phyloP scores from a whole-genome alignment of 2,329 filamentous ascomycete genomes.

The Diplocarpon mali region DNA sequence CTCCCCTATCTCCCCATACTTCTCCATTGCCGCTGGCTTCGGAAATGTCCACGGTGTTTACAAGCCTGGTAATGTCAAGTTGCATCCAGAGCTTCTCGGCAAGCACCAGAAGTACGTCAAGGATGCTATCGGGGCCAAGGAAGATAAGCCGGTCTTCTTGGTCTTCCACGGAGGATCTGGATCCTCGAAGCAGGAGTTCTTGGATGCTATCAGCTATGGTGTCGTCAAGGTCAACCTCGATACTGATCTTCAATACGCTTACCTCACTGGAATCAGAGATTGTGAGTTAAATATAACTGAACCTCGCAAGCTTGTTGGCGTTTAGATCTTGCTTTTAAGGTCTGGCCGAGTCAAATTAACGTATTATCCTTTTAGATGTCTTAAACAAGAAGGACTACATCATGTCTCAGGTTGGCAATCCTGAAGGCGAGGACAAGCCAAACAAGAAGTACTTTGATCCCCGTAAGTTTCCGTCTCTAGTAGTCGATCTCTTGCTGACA shows the following conservation, averaged over 20 bases:
- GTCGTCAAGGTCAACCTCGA: slow-evolving; percentile 99
- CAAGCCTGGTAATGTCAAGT: slow-evolving; percentile 94
- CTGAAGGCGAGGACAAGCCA: slow-evolving; percentile 90
- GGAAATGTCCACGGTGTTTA: slow-evolving; percentile 99
- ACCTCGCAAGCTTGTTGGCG: no score
- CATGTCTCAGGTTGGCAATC: slow-evolving; percentile 78
- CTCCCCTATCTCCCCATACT: slow-evolving; percentile 80
- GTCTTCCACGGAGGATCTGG: slow-evolving; percentile 99
- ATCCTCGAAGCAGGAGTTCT: slow-evolving; percentile 82
- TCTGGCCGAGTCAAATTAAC: not conserved
- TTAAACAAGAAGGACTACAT: slow-evolving; percentile 94
- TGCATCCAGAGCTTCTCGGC: slow-evolving; percentile 87
- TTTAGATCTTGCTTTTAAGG: not conserved
- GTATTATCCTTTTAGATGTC: slow-evolving; percentile 38
- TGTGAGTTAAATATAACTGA: slow-evolving; percentile 29
- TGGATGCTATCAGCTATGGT: slow-evolving; percentile 78
- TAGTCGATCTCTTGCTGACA: no score
- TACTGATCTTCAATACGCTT: slow-evolving; percentile 94
- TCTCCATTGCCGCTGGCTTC: slow-evolving; percentile 96
- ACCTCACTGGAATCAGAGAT: slow-evolving; percentile 85
- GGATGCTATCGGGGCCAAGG: slow-evolving; percentile 59
- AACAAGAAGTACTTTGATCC: slow-evolving; percentile 91
- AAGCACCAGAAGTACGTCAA: slow-evolving; percentile 94
- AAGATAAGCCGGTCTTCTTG: slow-evolving; percentile 93
- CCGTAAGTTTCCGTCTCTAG: not conserved